These are phyloP conservation scores for Zygnema circumcarinatum DNA, from an alignment of 139 green algal species.

Conservation along the genomic window DNA sequence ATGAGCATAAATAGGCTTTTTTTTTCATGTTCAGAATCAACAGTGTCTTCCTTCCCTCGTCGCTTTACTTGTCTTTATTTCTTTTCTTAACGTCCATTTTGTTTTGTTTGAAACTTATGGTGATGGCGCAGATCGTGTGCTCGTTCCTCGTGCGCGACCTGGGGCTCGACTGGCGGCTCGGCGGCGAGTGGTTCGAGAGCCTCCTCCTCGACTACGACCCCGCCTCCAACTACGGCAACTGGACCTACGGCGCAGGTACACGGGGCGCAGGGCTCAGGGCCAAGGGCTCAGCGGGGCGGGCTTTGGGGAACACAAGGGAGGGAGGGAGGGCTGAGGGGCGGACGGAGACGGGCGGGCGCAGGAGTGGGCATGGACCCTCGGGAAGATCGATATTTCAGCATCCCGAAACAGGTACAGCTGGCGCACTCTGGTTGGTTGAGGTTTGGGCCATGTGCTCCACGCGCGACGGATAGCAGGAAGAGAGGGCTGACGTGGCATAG, in stretches of 20 bases:
- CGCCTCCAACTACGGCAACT: slow-evolving; percentile 92
- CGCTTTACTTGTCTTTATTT: slow-evolving; percentile 10
- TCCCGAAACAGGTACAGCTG: slow-evolving; percentile 55
- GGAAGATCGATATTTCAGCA: slow-evolving; percentile 64
- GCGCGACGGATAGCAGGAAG: not conserved
- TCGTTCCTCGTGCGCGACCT: slow-evolving; percentile 78
- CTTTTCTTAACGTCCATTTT: slow-evolving; percentile 1
- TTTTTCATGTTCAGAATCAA: too few relatives aligned
- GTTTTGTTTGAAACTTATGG: too few relatives aligned
- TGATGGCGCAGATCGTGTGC: slow-evolving; percentile 56
- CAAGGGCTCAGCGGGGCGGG: not conserved
- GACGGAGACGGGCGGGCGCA: slow-evolving; percentile 6
- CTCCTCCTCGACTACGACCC: slow-evolving; percentile 90
- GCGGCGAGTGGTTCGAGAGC: slow-evolving; percentile 87
- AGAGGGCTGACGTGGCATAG: not conserved
- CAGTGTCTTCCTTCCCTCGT: not conserved
- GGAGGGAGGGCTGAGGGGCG: not conserved
- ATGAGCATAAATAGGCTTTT: too few relatives aligned
- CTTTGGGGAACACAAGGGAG: not conserved
- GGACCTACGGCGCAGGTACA: slow-evolving; percentile 68
- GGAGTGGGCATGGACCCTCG: slow-evolving; percentile 60
- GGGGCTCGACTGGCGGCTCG: slow-evolving; percentile 89
- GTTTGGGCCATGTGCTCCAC: slow-evolving; percentile 2
- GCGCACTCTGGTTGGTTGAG: not conserved
- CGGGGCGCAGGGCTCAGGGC: not conserved